Conservation (phyloP, 2,329 filamentous ascomycete species). For the Colletotrichum godetiae region DNA sequence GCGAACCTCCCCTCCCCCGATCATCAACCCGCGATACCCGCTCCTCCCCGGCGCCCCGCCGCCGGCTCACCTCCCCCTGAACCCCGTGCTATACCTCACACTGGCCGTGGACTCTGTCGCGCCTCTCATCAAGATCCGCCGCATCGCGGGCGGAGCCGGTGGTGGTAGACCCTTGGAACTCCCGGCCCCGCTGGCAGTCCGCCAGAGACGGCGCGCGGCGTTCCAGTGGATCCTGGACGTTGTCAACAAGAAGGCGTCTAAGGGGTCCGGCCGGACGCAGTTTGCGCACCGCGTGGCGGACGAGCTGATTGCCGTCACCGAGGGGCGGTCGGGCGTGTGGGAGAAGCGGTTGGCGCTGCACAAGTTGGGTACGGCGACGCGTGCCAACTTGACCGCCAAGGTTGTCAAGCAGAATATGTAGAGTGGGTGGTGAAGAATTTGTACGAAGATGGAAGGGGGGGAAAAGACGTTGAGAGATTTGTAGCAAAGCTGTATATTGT, state of each 20-base stretch:
- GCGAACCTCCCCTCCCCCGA: conserved; percentile 84
- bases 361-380: conserved; percentile 80
- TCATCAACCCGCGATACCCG: conserved; percentile 75
- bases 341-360: conserved; percentile 82
- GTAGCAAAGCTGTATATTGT: conserved; percentile 36
- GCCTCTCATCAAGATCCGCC: conserved; percentile 84
- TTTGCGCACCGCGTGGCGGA: conserved; percentile 85
- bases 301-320: conserved; percentile 87
- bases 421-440: background rate
- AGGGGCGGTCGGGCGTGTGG: conserved; percentile 88
- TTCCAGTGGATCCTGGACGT: conserved; percentile 90
- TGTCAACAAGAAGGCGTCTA: conserved; percentile 81
- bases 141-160: conserved; percentile 81
- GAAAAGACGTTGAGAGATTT: background rate
- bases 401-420: conserved; percentile 51
- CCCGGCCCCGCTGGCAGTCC: conserved; percentile 78
- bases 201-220: conserved; percentile 82
- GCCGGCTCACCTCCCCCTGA: conserved; percentile 82
- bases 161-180: conserved; percentile 88
- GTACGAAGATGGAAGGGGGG: background rate
- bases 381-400: conserved; percentile 74
- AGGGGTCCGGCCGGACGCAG: conserved; percentile 76
- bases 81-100: conserved; percentile 90
- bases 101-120: conserved; percentile 93
- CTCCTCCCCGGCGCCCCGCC: conserved; percentile 83